phyloP scores from a whole-genome alignment of 345 rosid genomes.

The Capsella bursapastoris region DNA sequence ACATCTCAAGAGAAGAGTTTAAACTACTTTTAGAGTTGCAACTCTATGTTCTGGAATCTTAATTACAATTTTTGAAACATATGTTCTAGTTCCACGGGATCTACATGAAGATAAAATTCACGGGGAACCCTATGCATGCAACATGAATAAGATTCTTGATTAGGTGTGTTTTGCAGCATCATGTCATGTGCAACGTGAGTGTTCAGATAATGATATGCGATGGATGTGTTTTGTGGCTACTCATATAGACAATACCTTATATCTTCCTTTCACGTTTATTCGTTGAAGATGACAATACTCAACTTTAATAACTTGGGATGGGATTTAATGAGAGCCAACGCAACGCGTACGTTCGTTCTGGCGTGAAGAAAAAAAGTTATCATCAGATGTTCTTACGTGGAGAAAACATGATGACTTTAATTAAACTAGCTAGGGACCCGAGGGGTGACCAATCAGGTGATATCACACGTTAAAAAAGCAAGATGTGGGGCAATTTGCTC shows the following conservation, averaged over 20 bases:
- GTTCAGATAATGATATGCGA: neutral
- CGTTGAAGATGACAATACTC: neutral
- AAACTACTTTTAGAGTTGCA: neutral
- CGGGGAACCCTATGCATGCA: neutral
- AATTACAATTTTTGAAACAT: too few relatives aligned
- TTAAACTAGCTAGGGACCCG: neutral
- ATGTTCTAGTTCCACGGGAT: neutral
- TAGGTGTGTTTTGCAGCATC: neutral
- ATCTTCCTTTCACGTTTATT: conserved; percentile 27
- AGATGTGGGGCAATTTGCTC: conserved; percentile 12
- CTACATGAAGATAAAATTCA: neutral
- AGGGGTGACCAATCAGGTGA: conserved; percentile 18
- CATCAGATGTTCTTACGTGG: conserved; percentile 23
- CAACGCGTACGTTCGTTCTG: conserved; percentile 3
- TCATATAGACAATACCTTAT: conserved; percentile 31
- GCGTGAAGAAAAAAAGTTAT: conserved; percentile 16
- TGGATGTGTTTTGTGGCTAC: conserved; percentile 3
- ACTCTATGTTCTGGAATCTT: conserved; percentile 9
- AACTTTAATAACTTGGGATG: neutral
- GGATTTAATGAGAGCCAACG: neutral
- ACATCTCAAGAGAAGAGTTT: neutral
- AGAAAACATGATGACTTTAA: conserved; percentile 17
- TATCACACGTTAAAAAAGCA: conserved; percentile 2
- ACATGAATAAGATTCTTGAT: neutral
- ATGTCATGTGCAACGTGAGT: conserved; percentile 5